phyloP scores from a whole-genome alignment of 2,329 filamentous ascomycete species.

The Monilinia polystroma region DNA sequence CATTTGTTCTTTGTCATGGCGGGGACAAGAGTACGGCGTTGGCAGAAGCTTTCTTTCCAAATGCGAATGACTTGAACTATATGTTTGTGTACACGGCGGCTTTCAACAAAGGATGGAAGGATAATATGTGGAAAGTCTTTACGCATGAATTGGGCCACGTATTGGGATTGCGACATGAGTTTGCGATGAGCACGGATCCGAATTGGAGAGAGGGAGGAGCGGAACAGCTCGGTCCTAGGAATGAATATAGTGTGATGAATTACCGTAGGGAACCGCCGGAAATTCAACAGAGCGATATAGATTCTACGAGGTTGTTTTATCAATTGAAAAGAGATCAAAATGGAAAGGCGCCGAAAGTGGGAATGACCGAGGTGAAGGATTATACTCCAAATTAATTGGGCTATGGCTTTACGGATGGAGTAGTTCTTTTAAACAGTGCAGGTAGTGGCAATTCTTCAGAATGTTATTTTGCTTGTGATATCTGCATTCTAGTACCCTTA shows the following conservation, averaged over 20 bases:
- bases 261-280: not conserved
- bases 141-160: not conserved
- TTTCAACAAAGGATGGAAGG: not conserved
- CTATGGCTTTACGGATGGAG: not conserved
- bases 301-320: not conserved
- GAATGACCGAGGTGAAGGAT: not conserved
- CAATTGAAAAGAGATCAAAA: not conserved
- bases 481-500: too few relatives aligned
- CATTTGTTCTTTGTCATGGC: not conserved
- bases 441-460: not conserved
- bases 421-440: not conserved
- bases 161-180: not conserved
- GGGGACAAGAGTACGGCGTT: not conserved
- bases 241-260: not conserved
- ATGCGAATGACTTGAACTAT: not conserved
- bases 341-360: not conserved
- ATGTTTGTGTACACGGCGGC: not conserved
- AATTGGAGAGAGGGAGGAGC: not conserved
- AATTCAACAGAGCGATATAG: constrained; percentile 2
- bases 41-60: not conserved
- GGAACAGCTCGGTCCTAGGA: not conserved
- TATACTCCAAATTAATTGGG: not conserved
- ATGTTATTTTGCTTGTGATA: too few relatives aligned
- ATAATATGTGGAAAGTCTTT: not conserved
- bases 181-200: not conserved